Base-by-base conservation (phyloP, 495 filamentous ascomycete species). In the Peziza echinospora region DNA sequence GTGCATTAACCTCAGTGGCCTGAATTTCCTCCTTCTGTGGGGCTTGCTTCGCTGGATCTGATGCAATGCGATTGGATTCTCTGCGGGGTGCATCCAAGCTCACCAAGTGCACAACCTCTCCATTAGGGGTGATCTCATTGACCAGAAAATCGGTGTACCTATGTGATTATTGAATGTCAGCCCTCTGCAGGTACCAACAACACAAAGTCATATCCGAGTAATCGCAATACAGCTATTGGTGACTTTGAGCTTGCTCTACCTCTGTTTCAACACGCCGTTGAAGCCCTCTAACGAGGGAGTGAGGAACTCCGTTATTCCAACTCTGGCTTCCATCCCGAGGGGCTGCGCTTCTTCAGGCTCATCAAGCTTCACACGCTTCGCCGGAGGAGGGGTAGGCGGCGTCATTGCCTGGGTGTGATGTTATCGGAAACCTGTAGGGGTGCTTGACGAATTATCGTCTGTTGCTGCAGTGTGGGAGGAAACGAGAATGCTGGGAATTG, bases 101-200 rank as follows among this genome's bases (percentile, higher is more conserved):
- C 48, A 63, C 59, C 40, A 97, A 69, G 61, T 93, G 84, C 39
- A 87, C 55, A 2, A 93, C 86, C 43, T 75, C 64, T 10, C 85
- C 87, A 57, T 77, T 71, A 9, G 76, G 77, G 11, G 70, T 61
- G 52, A 97, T 89, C 64, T 97, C 89, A 59, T 93, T 84, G 47
- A 97, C 89, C 43, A 87, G 64, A 61, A 97, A 97, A 59, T 97
- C 89, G 11, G 86, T 92, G 63, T 84, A 97, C 53, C 84, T 89
- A 49, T 8, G 26, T 34, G 8, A 22, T 21, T 41, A 24, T 24
- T 28, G 5, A 25, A n/a, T 41, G 47, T 48, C n/a, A n/a, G n/a
- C n/a, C n/a, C n/a, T n/a, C 23, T 41, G 26, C 26, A 49, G 48
- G n/a, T 26, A 10, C 17, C 21, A 10, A 16, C 16, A 5, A 5